These are phyloP conservation scores for Phytopythium ostracodes DNA, from an alignment of 352 stramenopile genomes.

Conservation along the genomic window DNA sequence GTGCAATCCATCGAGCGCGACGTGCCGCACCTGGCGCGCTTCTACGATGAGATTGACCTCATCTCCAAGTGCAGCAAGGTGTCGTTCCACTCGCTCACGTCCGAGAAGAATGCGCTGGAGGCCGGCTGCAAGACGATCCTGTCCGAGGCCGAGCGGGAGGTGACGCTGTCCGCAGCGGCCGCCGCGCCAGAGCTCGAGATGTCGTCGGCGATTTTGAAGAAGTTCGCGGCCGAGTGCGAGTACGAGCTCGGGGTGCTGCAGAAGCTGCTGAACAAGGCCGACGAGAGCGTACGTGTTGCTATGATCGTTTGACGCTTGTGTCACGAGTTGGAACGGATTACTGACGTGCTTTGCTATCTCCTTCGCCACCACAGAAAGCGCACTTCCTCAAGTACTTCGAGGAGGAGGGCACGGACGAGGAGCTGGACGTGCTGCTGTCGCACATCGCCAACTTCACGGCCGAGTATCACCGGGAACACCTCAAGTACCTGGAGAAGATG, in stretches of 20 bases:
- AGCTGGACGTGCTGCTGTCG: conserved; percentile 67
- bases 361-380: conserved; percentile 37
- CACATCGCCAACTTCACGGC: conserved; percentile 73
- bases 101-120: conserved; percentile 72
- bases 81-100: conserved; percentile 50
- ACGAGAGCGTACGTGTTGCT: conserved; percentile 38
- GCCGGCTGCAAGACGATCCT: conserved; percentile 50
- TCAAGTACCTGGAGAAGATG: conserved; percentile 56
- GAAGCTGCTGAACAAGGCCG: conserved; percentile 42
- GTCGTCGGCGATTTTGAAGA: conserved; percentile 43
- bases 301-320: not conserved
- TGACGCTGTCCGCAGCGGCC: conserved; percentile 16
- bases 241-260: conserved; percentile 49
- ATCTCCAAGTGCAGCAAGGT: conserved; percentile 75
- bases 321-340: not conserved
- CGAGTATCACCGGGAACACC: conserved; percentile 70
- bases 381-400: conserved; percentile 82
- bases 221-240: conserved; percentile 62
- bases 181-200: conserved; percentile 29
- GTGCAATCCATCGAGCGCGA: conserved; percentile 83
- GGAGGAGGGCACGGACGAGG: conserved; percentile 74
- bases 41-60: conserved; percentile 76
- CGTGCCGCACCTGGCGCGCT: conserved; percentile 62
- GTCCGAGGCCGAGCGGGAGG: conserved; percentile 34
- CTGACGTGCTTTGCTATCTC: not conserved